Conservation (phyloP, 257 asterid species). For the Solanum gracilifrons region DNA sequence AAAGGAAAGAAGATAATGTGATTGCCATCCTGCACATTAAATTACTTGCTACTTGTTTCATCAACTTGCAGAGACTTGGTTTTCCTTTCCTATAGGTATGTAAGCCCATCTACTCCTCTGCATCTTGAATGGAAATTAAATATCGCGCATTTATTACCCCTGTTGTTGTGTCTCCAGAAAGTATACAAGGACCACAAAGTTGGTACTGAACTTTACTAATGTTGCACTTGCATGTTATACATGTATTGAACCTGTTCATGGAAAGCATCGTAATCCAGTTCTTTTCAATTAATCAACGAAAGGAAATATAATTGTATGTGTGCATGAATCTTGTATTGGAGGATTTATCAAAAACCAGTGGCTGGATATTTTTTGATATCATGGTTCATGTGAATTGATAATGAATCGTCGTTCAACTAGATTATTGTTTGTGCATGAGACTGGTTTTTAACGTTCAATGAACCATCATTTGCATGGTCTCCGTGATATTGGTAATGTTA, state of each 20-base stretch:
- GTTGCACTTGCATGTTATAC: neutral
- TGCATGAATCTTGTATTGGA: neutral
- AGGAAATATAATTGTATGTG: neutral
- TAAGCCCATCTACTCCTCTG: neutral
- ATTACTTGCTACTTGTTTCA: neutral
- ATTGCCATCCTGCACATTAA: neutral
- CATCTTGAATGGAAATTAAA: neutral
- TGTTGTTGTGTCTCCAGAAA: neutral
- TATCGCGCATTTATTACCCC: neutral
- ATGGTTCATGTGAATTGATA: neutral
- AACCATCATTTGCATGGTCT: neutral
- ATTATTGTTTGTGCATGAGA: neutral
- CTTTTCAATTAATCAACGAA: neutral
- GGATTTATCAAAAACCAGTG: neutral
- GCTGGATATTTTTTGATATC: neutral
- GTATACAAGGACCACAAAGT: neutral
- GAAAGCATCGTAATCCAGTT: neutral
- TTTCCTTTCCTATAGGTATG: neutral
- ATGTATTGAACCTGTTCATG: neutral
- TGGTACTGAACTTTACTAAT: neutral
- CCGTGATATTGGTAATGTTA: neutral
- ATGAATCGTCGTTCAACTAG: neutral
- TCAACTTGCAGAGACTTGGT: neutral
- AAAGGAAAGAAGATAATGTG: neutral
- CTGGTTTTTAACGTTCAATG: neutral